Evolutionary conservation across 768 basidiomycete species (phyloP).

Genomic region (Termitomyces eurrhizus): DNA sequence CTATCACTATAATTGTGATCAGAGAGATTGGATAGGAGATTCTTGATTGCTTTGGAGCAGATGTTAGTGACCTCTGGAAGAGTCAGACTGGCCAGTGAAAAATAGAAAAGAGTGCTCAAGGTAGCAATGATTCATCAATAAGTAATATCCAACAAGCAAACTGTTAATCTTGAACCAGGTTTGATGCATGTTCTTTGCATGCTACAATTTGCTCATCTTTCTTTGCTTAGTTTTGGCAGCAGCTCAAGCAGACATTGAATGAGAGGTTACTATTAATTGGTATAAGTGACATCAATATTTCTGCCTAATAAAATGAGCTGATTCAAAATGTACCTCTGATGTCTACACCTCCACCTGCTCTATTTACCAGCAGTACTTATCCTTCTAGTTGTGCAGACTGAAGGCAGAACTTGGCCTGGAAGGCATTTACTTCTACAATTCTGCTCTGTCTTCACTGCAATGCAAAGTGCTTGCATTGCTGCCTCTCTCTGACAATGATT

Average conservation of each 20-base stretch:
- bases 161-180: conserved; percentile 16
- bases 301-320: neutral
- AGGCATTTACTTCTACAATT: conserved; percentile 84
- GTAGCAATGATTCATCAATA: neutral
- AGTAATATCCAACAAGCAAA: neutral
- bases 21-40: conserved; percentile 41
- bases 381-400: conserved; percentile 57
- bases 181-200: neutral
- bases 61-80: conserved; percentile 58
- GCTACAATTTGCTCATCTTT: neutral
- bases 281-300: conserved; percentile 10
- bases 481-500: conserved; percentile 37
- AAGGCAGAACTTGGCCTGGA: conserved; percentile 64
- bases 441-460: conserved; percentile 73
- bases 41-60: conserved; percentile 66
- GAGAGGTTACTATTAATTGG: conserved; percentile 7
- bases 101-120: conserved; percentile 12
- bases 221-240: conserved; percentile 13
- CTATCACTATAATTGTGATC: too few relatives aligned
- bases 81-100: conserved; percentile 46
- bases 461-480: conserved; percentile 57
- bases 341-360: conserved; percentile 41
- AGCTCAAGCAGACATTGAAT: conserved; percentile 9
- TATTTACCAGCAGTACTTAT: conserved; percentile 49
- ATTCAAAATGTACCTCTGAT: conserved; percentile 14